Evolutionary conservation across 345 rosid genomes (phyloP).

Genomic region (Hibiscus trionum): DNA sequence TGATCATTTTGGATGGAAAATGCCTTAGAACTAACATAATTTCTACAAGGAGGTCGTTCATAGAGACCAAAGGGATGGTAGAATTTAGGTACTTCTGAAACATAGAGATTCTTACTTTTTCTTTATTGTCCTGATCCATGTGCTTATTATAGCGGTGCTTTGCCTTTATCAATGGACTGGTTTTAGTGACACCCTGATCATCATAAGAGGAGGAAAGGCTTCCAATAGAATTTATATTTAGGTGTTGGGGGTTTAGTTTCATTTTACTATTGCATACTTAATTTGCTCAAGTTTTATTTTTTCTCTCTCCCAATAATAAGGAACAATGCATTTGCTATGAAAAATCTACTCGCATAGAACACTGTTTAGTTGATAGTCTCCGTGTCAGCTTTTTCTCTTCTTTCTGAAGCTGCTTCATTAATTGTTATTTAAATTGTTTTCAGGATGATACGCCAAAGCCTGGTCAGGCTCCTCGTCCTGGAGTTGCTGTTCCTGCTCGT

Average conservation of each 20-base stretch:
- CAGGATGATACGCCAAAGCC: slow-evolving; percentile 60
- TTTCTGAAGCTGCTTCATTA: background rate
- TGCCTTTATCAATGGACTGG: background rate
- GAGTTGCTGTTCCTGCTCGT: slow-evolving; percentile 42
- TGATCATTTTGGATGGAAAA: background rate
- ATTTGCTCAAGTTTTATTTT: background rate
- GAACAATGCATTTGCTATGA: background rate
- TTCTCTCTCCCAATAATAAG: background rate
- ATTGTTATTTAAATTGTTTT: background rate
- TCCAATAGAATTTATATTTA: background rate
- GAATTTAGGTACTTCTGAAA: background rate
- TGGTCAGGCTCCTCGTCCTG: slow-evolving; percentile 60
- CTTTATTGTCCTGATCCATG: background rate
- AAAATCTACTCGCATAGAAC: background rate
- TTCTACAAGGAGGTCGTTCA: background rate
- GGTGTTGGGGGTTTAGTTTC: background rate
- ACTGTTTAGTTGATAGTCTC: background rate
- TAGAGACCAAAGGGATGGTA: background rate
- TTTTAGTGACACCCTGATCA: background rate
- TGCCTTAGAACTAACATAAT: background rate
- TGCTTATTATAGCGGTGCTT: background rate
- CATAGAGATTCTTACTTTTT: background rate
- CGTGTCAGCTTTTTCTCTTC: background rate
- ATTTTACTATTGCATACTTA: background rate
- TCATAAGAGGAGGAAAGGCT: background rate